Percentiles rank a stretch among this genome's conserved stretches.
Evolutionary conservation across 306 rosid genomes (phyloP).

Genomic region (Prunus kanzakura): DNA sequence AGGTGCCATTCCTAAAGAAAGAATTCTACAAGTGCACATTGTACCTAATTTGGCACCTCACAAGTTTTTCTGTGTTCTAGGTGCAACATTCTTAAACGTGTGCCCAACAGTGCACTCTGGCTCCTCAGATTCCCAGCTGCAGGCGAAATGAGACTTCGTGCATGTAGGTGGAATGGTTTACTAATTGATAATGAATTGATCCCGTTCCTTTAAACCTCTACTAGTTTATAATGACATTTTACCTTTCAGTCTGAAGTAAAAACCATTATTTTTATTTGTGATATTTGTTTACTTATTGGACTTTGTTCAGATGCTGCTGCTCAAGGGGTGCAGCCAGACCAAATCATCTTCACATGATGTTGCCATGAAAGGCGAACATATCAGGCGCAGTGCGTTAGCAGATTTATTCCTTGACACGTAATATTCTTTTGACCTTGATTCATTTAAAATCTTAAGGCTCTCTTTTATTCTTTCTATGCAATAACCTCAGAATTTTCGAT

Average conservation of each 20-base stretch:
- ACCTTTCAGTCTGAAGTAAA: neutral
- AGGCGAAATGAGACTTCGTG: slow-evolving; percentile 86
- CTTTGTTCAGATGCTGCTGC: slow-evolving; percentile 70
- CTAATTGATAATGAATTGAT: too few relatives aligned
- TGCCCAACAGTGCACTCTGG: slow-evolving; percentile 97
- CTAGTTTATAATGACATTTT: neutral
- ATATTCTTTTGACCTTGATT: neutral
- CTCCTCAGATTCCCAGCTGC: slow-evolving; percentile 98
- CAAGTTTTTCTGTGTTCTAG: slow-evolving; percentile 32
- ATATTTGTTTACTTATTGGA: slow-evolving; percentile 12
- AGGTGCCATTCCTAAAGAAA: neutral
- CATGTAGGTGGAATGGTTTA: slow-evolving; percentile 52
- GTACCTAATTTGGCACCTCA: slow-evolving; percentile 10
- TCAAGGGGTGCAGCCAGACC: slow-evolving; percentile 90
- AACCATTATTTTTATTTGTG: neutral
- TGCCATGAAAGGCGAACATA: slow-evolving; percentile 95
- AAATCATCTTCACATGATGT: slow-evolving; percentile 95
- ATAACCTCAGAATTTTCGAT: neutral
- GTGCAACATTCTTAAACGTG: slow-evolving; percentile 96
- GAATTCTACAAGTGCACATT: neutral
- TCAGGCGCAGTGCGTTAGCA: slow-evolving; percentile 88
- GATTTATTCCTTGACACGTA: slow-evolving; percentile 98
- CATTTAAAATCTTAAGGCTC: neutral
- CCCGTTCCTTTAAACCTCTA: neutral
- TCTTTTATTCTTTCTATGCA: neutral